Conservation (phyloP, 1,284 basidiomycete species). For the Trametes polyzona region DNA sequence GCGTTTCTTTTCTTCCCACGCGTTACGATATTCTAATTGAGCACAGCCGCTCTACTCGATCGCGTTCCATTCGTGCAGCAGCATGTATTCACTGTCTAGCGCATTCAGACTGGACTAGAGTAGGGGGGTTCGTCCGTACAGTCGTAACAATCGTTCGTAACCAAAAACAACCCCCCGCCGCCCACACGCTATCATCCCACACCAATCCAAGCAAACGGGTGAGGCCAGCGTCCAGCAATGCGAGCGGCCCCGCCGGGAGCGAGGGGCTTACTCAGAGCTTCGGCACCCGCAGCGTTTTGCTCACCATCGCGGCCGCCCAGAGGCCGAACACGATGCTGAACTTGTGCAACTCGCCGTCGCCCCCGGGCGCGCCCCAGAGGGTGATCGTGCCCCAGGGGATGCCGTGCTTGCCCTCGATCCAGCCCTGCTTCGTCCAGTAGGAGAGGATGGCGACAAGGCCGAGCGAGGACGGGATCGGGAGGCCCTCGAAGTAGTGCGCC, state of each 20-base stretch:
- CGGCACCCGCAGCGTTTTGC: slow-evolving; percentile 90
- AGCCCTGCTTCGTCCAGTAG: slow-evolving; percentile 83
- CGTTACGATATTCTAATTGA: too few relatives aligned
- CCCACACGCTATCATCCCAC: background rate
- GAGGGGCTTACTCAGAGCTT: slow-evolving; percentile 51
- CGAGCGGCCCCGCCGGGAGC: background rate
- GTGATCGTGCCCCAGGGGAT: slow-evolving; percentile 77
- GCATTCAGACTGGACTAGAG: slow-evolving; percentile 12
- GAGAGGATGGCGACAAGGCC: slow-evolving; percentile 81
- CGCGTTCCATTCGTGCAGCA: background rate
- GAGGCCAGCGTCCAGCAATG: background rate
- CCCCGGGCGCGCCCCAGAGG: slow-evolving; percentile 74
- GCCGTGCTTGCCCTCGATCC: slow-evolving; percentile 77
- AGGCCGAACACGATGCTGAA: slow-evolving; percentile 73
- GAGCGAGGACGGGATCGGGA: slow-evolving; percentile 95
- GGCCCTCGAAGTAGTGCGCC: slow-evolving; percentile 94
- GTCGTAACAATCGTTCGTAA: slow-evolving; percentile 23
- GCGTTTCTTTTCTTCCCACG: slow-evolving; percentile 27
- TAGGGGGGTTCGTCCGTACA: slow-evolving; percentile 16
- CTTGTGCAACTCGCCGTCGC: slow-evolving; percentile 80
- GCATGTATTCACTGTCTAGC: slow-evolving; percentile 15
- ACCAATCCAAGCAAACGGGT: background rate
- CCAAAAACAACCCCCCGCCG: slow-evolving; percentile 1
- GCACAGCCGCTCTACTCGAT: too few relatives aligned
- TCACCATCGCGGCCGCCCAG: slow-evolving; percentile 95